Base-by-base conservation (phyloP, 1,284 basidiomycete species). In the Ganoderma lucidum region DNA sequence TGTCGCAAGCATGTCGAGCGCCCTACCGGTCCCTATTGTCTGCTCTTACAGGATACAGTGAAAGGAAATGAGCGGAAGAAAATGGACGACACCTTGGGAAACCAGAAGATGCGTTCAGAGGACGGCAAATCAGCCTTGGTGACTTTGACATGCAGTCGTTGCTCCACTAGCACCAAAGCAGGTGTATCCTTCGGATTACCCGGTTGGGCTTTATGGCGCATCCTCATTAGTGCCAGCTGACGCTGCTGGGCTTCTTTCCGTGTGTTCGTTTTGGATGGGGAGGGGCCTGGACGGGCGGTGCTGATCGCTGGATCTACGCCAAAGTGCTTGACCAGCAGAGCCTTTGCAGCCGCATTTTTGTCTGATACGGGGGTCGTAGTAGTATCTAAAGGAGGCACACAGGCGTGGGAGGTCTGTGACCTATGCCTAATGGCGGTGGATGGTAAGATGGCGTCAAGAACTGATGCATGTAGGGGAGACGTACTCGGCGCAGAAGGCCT, bases 151-250 rank as follows among this genome's bases (percentile, higher is more conserved):
- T 92, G 86, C 56, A 92, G 71, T 35, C 91, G 86, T 67, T 91
- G 82, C 48, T 86, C 83, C 32, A 87, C 72, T 35, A 87, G 81
- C 4, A 88, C 79, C 28, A 80, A 78, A 19, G 82, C 79, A 2
- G 77, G 66, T 64, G 81, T 85, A 74, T 90, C 87, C 74, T 84
- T 88, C 14, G 85, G 83, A 74, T 94, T 89, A 3, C 82, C 88
- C 6, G 93, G 86, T 51, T 81, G 74, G 14, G 93, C 93, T 62
- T 82, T 84, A 76, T 92, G 92, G 63, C 90, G 87, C 85, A 94
- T 86, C 75, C 89, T 92, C 86, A 94, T 92, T 9, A 89, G 75
- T 74, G 90, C 86, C 14, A 93, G 79, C 74, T 88, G 88, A 64
- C 84, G 82, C 63, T 84, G 78, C 72, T 88, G 87, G 0, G 84